These are phyloP conservation scores for Fraxinus sp. DNA, from an alignment of 305 asterid genomes.

Conservation along the genomic window DNA sequence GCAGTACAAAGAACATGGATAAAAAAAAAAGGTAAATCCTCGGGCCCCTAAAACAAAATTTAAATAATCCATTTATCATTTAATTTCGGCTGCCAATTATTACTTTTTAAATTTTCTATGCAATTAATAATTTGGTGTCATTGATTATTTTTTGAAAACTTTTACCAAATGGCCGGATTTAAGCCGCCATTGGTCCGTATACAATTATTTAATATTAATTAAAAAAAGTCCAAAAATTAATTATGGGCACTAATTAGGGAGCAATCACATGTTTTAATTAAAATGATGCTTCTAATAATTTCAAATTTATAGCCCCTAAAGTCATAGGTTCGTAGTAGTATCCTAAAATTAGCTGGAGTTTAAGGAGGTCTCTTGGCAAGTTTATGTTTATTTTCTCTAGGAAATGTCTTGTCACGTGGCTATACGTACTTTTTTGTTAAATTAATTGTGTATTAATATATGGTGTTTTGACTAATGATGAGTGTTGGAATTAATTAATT, in stretches of 20 bases:
- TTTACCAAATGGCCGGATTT: conserved; percentile 20
- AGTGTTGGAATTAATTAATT: background rate
- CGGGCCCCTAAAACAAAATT: conserved; percentile 60
- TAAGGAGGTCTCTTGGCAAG: conserved; percentile 27
- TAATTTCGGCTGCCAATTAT: conserved; percentile 26
- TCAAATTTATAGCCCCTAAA: background rate
- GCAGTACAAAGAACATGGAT: background rate
- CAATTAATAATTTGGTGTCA: background rate
- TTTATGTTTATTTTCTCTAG: conserved; percentile 16
- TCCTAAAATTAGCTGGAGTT: conserved; percentile 17
- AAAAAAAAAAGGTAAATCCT: conserved; percentile 33
- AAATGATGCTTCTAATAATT: background rate
- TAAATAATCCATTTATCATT: conserved; percentile 20
- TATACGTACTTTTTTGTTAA: background rate
- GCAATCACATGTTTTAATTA: conserved; percentile 31
- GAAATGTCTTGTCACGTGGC: background rate
- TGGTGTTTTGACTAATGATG: background rate
- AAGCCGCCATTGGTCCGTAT: conserved; percentile 24
- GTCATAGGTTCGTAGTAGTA: background rate
- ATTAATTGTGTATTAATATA: background rate
- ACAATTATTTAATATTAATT: background rate
- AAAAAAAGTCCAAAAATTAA: conserved; percentile 7
- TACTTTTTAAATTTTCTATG: conserved; percentile 18
- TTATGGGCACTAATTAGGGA: conserved; percentile 38
- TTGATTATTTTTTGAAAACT: conserved; percentile 16